Evolutionary conservation across 1,284 basidiomycete species (phyloP), one percentile per base, ranked within the genome.

Genomic region (Ustilago hordei): DNA sequence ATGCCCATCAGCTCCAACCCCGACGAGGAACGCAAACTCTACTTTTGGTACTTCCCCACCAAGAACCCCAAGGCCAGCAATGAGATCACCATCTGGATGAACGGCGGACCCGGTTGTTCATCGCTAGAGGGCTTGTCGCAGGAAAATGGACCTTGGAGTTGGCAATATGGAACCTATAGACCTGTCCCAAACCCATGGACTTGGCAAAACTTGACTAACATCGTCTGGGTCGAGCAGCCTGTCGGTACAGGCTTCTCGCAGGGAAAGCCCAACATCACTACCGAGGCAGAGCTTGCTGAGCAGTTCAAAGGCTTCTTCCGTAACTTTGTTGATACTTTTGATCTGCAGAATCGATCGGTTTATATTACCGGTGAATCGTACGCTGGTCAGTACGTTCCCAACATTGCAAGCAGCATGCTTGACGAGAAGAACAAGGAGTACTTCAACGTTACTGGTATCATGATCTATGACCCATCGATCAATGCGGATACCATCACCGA

Each of bases 381-480:
- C 84, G 96, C 95, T n/a, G 96, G 97, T n/a, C 95, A 98, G 88
- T 98, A 94, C 88, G 95, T 98, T 75, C 96, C 97, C 13, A 96
- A 95, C 86, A 95, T 97, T 79, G 83, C 86, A 9, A 55, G 76
- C 41, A 54, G 69, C 31, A 83, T 86, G 55, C 62, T 81, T 17
- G 64, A 71, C 36, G 57, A 74, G 45, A 34, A 77, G 57, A 61
- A 62, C 55, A 62, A 59, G 38, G 66, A 76, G 34, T 79, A 80
- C 45, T 68, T 84, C 59, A 77, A 83, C 65, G 74, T 85, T 12
- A 68, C 83, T 31, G 84, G 84, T n/a, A 69, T 85, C 28, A 70
- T 75, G 55, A 79, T 85, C 59, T 83, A 83, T 56, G 85, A 86
- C 43, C 81, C 84, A 7, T 75, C 78, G 36, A 80, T 84, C 63